phyloP scores from a whole-genome alignment of 352 stramenopile genomes.

The Phytophthora fragariaefolia region DNA sequence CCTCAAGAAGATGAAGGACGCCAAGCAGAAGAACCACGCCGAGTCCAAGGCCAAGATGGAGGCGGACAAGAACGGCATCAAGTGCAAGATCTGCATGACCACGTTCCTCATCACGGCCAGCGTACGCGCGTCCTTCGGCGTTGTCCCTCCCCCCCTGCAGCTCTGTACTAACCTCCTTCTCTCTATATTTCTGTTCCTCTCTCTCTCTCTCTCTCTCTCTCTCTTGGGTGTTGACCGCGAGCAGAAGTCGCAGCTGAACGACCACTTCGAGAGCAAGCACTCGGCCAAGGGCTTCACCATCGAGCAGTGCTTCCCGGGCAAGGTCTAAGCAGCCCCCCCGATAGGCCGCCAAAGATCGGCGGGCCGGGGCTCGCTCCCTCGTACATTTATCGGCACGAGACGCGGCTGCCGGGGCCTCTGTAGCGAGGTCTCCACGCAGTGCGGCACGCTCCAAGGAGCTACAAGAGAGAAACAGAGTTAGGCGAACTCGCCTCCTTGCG shows the following conservation, averaged over 20 bases:
- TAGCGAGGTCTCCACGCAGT: slow-evolving; percentile 14
- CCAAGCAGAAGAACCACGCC: slow-evolving; percentile 82
- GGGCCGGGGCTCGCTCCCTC: no score
- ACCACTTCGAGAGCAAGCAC: slow-evolving; percentile 89
- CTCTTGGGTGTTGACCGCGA: no score
- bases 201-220: no score
- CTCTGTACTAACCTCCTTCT: not conserved
- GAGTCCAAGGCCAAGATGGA: slow-evolving; percentile 86
- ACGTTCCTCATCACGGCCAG: slow-evolving; percentile 89
- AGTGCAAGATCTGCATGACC: slow-evolving; percentile 91
- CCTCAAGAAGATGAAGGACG: slow-evolving; percentile 86
- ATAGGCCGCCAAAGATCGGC: not conserved
- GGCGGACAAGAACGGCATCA: slow-evolving; percentile 74
- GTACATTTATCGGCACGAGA: slow-evolving; percentile 18
- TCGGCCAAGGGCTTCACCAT: slow-evolving; percentile 75
- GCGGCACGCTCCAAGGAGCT: not conserved
- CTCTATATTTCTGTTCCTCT: not conserved
- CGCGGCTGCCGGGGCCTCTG: slow-evolving; percentile 8
- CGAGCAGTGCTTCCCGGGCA: slow-evolving; percentile 70
- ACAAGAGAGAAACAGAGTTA: slow-evolving; percentile 7
- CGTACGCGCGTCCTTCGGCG: slow-evolving; percentile 42
- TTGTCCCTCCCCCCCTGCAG: slow-evolving; percentile 2
- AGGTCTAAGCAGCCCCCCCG: slow-evolving; percentile 14
- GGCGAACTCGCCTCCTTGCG: not conserved
- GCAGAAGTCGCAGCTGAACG: slow-evolving; percentile 72